These are phyloP conservation scores for Paracamarosporium sp. DNA, from an alignment of 2,329 filamentous ascomycete genomes.

Conservation along the genomic window DNA sequence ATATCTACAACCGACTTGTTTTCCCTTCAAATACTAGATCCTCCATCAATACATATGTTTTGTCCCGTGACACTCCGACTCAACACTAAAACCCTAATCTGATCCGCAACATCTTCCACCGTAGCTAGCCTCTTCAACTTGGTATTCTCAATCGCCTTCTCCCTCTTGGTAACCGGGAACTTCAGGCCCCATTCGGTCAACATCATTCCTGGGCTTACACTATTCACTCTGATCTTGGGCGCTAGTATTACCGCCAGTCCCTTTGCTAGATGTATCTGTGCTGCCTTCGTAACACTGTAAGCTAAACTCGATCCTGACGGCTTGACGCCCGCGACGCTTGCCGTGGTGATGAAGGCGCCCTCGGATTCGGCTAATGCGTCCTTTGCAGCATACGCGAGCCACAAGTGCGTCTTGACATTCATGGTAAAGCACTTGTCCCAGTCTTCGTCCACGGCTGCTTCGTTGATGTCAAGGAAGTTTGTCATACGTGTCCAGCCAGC, in stretches of 20 bases:
- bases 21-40: slow-evolving; percentile 31
- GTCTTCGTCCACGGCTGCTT: slow-evolving; percentile 65
- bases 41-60: slow-evolving; percentile 47
- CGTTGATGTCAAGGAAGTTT: slow-evolving; percentile 64
- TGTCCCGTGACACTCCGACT: slow-evolving; percentile 46
- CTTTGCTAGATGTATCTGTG: slow-evolving; percentile 71
- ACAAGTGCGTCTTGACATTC: slow-evolving; percentile 62
- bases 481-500: slow-evolving; percentile 71
- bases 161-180: slow-evolving; percentile 54
- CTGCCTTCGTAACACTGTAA: slow-evolving; percentile 81
- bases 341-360: slow-evolving; percentile 69
- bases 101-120: slow-evolving; percentile 55
- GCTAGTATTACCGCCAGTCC: slow-evolving; percentile 69
- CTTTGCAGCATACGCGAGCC: slow-evolving; percentile 63
- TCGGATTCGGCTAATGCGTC: slow-evolving; percentile 66
- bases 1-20: too few relatives aligned
- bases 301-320: slow-evolving; percentile 71
- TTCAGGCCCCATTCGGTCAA: slow-evolving; percentile 63
- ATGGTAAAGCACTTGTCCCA: slow-evolving; percentile 71
- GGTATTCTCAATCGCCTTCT: slow-evolving; percentile 51
- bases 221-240: slow-evolving; percentile 68
- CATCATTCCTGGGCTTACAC: slow-evolving; percentile 68
- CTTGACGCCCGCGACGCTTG: slow-evolving; percentile 69
- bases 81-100: slow-evolving; percentile 42
- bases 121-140: slow-evolving; percentile 61